Evolutionary conservation across 106 monocot genomes (phyloP).

Genomic region (Apostasia ramifera): DNA sequence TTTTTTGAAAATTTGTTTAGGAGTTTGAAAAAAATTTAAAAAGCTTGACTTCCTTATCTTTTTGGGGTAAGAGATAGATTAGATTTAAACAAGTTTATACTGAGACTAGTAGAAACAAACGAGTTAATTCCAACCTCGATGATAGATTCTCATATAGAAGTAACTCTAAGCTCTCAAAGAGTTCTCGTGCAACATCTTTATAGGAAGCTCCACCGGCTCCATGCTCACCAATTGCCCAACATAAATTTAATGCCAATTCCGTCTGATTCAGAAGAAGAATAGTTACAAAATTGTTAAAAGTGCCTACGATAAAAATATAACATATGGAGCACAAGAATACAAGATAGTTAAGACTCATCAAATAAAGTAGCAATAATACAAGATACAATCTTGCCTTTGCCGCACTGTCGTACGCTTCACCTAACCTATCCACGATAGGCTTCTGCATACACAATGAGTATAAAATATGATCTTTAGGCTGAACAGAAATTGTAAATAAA

Average conservation of each 20-base stretch:
- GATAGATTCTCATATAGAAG: constrained; percentile 90
- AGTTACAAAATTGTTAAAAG: not conserved
- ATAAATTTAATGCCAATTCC: constrained; percentile 78
- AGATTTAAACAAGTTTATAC: too few relatives aligned
- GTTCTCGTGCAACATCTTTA: constrained; percentile 79
- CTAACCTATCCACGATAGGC: constrained; percentile 73
- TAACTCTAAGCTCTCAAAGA: constrained; percentile 91
- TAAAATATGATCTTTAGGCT: not conserved
- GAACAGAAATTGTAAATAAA: too few relatives aligned
- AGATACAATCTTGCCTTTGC: constrained; percentile 55
- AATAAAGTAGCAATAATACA: not conserved
- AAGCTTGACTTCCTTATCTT: too few relatives aligned
- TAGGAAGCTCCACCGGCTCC: constrained; percentile 70
- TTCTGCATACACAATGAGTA: constrained; percentile 56
- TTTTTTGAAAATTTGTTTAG: too few relatives aligned
- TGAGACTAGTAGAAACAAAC: not conserved
- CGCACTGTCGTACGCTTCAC: constrained; percentile 75
- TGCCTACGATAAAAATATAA: too few relatives aligned
- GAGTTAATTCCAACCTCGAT: constrained; percentile 45
- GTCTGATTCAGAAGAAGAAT: constrained; percentile 30
- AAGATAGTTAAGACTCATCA: not conserved
- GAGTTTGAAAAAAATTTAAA: too few relatives aligned
- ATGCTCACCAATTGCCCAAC: constrained; percentile 96
- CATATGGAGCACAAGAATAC: too few relatives aligned
- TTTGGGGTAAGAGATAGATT: too few relatives aligned